Conservation (phyloP, 1,284 basidiomycete species). For the Quambalaria eucalypti region DNA sequence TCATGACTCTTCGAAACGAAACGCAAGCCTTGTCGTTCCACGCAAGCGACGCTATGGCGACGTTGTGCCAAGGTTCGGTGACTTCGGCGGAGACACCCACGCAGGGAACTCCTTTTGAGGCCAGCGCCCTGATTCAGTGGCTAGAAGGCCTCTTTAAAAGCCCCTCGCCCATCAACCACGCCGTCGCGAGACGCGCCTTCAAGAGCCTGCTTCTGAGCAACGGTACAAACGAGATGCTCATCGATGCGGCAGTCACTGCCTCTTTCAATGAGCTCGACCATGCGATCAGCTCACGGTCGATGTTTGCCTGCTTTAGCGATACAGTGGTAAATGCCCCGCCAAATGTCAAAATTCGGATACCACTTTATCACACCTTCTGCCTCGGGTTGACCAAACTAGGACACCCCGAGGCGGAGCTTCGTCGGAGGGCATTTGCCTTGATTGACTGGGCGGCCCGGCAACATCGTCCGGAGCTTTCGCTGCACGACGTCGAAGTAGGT, state of each 20-base stretch:
- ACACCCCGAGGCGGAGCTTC: slow-evolving; percentile 61
- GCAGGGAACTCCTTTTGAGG: slow-evolving; percentile 55
- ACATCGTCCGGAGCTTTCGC: slow-evolving; percentile 53
- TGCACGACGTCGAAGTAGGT: slow-evolving; percentile 67
- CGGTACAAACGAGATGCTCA: slow-evolving; percentile 57
- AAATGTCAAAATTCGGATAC: slow-evolving; percentile 54
- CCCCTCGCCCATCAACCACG: slow-evolving; percentile 45
- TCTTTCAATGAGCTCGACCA: slow-evolving; percentile 59
- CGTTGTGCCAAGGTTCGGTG: slow-evolving; percentile 53
- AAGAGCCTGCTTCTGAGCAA: slow-evolving; percentile 62
- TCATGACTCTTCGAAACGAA: slow-evolving; percentile 55
- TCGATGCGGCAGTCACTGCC: slow-evolving; percentile 63
- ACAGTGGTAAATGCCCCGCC: slow-evolving; percentile 57
- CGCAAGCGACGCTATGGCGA: slow-evolving; percentile 63
- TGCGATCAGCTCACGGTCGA: slow-evolving; percentile 50
- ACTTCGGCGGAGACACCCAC: slow-evolving; percentile 59
- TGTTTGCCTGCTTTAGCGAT: slow-evolving; percentile 72
- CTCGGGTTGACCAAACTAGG: slow-evolving; percentile 76
- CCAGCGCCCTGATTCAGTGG: slow-evolving; percentile 50
- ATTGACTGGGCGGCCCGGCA: slow-evolving; percentile 54
- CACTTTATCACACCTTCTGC: slow-evolving; percentile 68
- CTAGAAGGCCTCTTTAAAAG: slow-evolving; percentile 50
- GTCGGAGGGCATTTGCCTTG: slow-evolving; percentile 68
- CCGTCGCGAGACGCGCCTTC: slow-evolving; percentile 59
- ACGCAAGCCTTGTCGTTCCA: slow-evolving; percentile 57